Conservation (phyloP, 148 eudicot species). For the Amaranthus cruentus region DNA sequence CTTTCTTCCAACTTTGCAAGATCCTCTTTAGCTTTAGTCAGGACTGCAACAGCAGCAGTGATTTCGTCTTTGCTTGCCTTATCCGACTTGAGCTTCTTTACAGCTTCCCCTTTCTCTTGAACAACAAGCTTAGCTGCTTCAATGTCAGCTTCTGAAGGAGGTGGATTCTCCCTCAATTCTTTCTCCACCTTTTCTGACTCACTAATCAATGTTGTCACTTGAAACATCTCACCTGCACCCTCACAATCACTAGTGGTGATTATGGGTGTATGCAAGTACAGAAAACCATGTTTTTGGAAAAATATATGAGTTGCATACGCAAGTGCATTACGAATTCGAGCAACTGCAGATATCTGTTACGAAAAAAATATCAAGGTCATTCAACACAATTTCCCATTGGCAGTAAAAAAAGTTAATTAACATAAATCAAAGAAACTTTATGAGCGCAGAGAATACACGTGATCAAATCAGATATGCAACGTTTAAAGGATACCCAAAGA, state of each 20-base stretch:
- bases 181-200: constrained; percentile 76
- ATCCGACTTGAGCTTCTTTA: constrained; percentile 56
- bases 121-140: constrained; percentile 59
- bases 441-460: not conserved
- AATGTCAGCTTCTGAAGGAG: constrained; percentile 66
- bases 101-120: constrained; percentile 62
- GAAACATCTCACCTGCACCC: constrained; percentile 99
- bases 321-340: constrained; percentile 84
- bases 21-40: constrained; percentile 65
- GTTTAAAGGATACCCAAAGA: too few relatives aligned
- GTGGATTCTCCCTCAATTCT: constrained; percentile 66
- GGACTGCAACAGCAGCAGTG: constrained; percentile 55
- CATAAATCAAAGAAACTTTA: not conserved
- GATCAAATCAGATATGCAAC: not conserved
- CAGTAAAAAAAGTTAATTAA: not conserved
- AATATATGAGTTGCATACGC: constrained; percentile 91
- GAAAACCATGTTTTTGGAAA: constrained; percentile 73
- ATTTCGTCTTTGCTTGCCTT: constrained; percentile 69
- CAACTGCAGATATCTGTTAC: constrained; percentile 75
- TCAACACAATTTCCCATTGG: not conserved
- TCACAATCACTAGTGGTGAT: constrained; percentile 97
- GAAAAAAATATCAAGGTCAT: not conserved
- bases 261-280: constrained; percentile 87
- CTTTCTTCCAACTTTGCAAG: constrained; percentile 59
- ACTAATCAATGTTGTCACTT: constrained; percentile 77